phyloP scores from a whole-genome alignment of 2,329 filamentous ascomycete genomes.

The Mycogone perniciosa region DNA sequence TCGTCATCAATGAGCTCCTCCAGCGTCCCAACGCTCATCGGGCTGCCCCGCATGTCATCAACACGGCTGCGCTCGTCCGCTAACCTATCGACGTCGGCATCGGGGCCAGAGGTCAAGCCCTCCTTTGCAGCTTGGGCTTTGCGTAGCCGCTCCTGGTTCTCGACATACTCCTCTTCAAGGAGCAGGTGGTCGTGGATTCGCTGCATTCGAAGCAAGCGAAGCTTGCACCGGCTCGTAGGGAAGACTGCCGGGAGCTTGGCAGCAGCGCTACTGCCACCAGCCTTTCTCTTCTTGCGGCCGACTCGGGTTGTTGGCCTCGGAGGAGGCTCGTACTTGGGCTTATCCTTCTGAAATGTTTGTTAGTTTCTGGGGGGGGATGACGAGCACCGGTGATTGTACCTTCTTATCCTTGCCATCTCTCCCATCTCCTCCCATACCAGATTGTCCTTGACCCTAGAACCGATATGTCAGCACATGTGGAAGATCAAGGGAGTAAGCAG shows the following conservation, averaged over 20 bases:
- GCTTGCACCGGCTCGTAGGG: slow-evolving; percentile 94
- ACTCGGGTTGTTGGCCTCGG: slow-evolving; percentile 94
- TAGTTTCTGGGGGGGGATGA: slow-evolving; percentile 9
- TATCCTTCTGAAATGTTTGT: slow-evolving; percentile 70
- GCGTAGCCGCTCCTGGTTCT: slow-evolving; percentile 94
- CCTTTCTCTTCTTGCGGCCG: slow-evolving; percentile 97
- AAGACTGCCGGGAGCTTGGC: slow-evolving; percentile 93
- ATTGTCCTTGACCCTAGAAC: slow-evolving; percentile 72
- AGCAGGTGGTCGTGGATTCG: slow-evolving; percentile 95
- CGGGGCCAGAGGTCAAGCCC: slow-evolving; percentile 60
- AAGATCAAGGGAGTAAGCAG: neutral
- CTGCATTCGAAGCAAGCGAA: slow-evolving; percentile 95
- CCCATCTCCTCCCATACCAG: slow-evolving; percentile 75
- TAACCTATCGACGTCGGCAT: slow-evolving; percentile 71
- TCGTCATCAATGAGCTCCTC: slow-evolving; percentile 99
- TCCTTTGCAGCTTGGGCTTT: slow-evolving; percentile 82
- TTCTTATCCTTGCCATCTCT: slow-evolving; percentile 92
- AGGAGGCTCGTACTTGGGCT: slow-evolving; percentile 99
- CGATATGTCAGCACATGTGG: slow-evolving; percentile 9
- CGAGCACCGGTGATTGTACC: slow-evolving; percentile 41
- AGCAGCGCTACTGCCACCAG: slow-evolving; percentile 83
- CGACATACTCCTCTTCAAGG: slow-evolving; percentile 96
- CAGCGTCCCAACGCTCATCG: slow-evolving; percentile 95
- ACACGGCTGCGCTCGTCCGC: slow-evolving; percentile 92
- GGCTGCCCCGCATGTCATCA: slow-evolving; percentile 96